Evolutionary conservation across 2,329 filamentous ascomycete genomes (phyloP).

Genomic region (Graphilbum sp.): DNA sequence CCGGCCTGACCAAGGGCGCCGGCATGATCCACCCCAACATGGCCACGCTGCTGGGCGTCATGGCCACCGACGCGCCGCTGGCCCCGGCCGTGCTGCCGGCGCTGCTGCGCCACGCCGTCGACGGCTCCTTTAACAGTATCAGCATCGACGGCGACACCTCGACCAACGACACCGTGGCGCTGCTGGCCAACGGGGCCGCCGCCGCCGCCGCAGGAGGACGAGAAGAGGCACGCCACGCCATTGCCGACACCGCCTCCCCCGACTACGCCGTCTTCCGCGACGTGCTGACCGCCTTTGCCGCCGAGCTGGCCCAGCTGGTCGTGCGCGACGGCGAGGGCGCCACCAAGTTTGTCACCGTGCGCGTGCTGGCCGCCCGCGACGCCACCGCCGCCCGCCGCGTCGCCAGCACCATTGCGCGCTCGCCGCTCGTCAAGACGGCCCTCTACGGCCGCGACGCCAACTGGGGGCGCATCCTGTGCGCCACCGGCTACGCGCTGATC

Average conservation of each 20-base stretch:
- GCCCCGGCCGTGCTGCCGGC: slow-evolving; percentile 47
- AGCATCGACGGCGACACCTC: slow-evolving; percentile 94
- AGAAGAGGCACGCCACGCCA: too few species aligned
- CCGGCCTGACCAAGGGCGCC: slow-evolving; percentile 93
- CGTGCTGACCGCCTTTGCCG: slow-evolving; percentile 61
- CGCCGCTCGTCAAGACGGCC: slow-evolving; percentile 90
- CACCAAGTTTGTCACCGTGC: slow-evolving; percentile 93
- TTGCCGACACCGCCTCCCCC: slow-evolving; percentile 18
- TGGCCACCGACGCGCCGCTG: slow-evolving; percentile 83
- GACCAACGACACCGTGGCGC: slow-evolving; percentile 88
- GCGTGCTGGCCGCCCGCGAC: slow-evolving; percentile 55
- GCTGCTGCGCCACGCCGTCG: slow-evolving; percentile 58
- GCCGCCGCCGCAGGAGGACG: slow-evolving; percentile 46
- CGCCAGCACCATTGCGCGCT: slow-evolving; percentile 76
- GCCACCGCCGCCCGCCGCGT: slow-evolving; percentile 60
- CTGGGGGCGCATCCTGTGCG: slow-evolving; percentile 94
- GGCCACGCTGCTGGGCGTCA: slow-evolving; percentile 82
- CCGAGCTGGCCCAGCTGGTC: slow-evolving; percentile 77
- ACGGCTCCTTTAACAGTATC: slow-evolving; percentile 88
- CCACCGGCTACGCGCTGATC: slow-evolving; percentile 65
- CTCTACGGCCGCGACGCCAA: slow-evolving; percentile 96
- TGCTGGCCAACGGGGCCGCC: slow-evolving; percentile 89
- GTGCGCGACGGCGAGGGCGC: slow-evolving; percentile 94
- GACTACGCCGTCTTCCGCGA: slow-evolving; percentile 58
- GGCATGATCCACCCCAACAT: slow-evolving; percentile 99